Base-by-base conservation (phyloP, 2,329 filamentous ascomycete genomes). In the Nemania abortiva region DNA sequence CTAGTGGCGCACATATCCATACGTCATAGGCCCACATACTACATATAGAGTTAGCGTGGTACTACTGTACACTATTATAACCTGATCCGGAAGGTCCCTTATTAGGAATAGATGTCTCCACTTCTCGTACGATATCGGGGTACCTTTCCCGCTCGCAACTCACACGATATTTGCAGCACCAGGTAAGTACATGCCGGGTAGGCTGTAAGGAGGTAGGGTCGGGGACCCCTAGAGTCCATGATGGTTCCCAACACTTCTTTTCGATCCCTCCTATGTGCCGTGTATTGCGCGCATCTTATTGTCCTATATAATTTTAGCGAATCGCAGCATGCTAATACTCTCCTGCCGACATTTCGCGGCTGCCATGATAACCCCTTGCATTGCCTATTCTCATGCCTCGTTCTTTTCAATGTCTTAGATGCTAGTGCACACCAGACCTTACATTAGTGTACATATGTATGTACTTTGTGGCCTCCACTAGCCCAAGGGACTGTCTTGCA, bases 41-140 rank as follows among this genome's bases (percentile, higher is more conserved):
- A 64, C 34, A 42, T 52, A 20, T 39, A 9, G 37, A 29, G 49
- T 27, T 52, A 52, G 49, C n/a, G 3, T 20, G 49, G 15, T 29
- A 18, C 27, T 55, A 15, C 24, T n/a, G 13, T 11, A 27, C 27
- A n/a, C 52, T 55, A 55, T 29, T 24, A 55, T 22, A 66, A 39
- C 64, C 65, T 65, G 65, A 70, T 70, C 45, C 57, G 68, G 65
- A 58, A 70, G 65, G 65, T 70, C 61, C 65, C 57, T 15, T 63
- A 65, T 70, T 50, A 52, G 68, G 65, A 58, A 61, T 68, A 52
- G 65, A 39, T 22, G 13, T 34, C n/a, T 42, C 62, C 62, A 69
- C 62, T 20, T 18, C 53, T 69, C 64, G 42, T 68, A 70, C 68
- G 65, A 68, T 67, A 60, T 34, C 53, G n/a, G 52, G 59, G 66